Percentiles rank a stretch among this genome's conserved stretches.
phyloP scores from a whole-genome alignment of 2,329 filamentous ascomycete genomes.

The Phialemoniopsis sp. region DNA sequence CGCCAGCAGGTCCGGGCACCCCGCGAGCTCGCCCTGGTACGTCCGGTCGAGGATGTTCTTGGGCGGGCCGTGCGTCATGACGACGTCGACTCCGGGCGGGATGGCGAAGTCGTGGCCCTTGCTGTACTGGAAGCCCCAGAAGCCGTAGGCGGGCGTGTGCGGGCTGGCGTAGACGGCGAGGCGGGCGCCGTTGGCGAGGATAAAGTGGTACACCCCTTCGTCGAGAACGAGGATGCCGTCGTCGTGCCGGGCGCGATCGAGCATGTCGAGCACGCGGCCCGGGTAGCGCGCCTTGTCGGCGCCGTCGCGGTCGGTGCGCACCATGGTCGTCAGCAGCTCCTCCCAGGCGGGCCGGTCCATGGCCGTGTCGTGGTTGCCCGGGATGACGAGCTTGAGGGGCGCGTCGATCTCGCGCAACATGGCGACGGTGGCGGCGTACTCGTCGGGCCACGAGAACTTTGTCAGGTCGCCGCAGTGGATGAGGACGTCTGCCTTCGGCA shows the following conservation, averaged over 20 bases:
- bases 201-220: slow-evolving; percentile 6
- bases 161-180: slow-evolving; percentile 8
- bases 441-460: background rate
- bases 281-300: slow-evolving; percentile 22
- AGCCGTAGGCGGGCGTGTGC: slow-evolving; percentile 7
- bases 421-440: slow-evolving; percentile 5
- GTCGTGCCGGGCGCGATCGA: slow-evolving; percentile 3
- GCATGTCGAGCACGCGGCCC: slow-evolving; percentile 26
- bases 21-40: slow-evolving; percentile 1
- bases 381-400: slow-evolving; percentile 5
- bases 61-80: slow-evolving; percentile 7
- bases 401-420: slow-evolving; percentile 7
- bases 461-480: slow-evolving; percentile 8
- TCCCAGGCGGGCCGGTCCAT: slow-evolving; percentile 20
- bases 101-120: slow-evolving; percentile 4
- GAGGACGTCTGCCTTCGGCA: slow-evolving; percentile 6
- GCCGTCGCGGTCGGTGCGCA: too few species aligned
- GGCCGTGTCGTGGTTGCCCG: slow-evolving; percentile 10
- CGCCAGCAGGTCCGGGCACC: slow-evolving; percentile 3
- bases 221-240: slow-evolving; percentile 3
- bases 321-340: slow-evolving; percentile 4
- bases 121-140: slow-evolving; percentile 7
- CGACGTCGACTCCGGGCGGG: slow-evolving; percentile 3
- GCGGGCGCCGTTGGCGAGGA: slow-evolving; percentile 5
- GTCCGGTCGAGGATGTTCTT: slow-evolving; percentile 4